phyloP scores from a whole-genome alignment of 805 yeast species.

The Brettanomyces nanus region DNA sequence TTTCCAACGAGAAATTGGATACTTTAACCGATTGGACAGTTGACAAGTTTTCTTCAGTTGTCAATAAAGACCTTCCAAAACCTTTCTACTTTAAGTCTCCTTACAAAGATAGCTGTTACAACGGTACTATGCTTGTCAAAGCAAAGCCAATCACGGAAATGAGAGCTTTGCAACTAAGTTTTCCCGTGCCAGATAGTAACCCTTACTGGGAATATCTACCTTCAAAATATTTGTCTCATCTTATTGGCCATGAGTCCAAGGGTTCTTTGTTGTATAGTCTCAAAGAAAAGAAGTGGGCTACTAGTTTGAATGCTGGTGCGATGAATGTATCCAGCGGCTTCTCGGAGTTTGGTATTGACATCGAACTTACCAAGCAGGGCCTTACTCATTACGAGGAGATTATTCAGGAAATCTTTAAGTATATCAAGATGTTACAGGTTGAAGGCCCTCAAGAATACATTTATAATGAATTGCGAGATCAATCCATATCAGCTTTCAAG shows the following conservation, averaged over 20 bases:
- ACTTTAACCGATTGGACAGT: constrained; percentile 64
- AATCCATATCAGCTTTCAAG: constrained; percentile 62
- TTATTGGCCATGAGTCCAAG: constrained; percentile 87
- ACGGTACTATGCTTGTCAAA: constrained; percentile 36
- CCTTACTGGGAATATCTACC: constrained; percentile 64
- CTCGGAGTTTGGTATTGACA: constrained; percentile 57
- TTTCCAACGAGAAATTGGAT: constrained; percentile 76
- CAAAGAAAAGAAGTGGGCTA: constrained; percentile 73
- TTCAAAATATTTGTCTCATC: constrained; percentile 62
- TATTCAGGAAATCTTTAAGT: constrained; percentile 56
- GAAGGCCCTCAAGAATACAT: constrained; percentile 72
- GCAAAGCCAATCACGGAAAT: constrained; percentile 82
- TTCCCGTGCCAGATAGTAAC: constrained; percentile 69
- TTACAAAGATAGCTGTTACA: constrained; percentile 37
- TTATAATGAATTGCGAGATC: constrained; percentile 64
- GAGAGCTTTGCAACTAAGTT: constrained; percentile 57
- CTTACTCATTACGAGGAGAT: constrained; percentile 55
- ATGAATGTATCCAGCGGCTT: constrained; percentile 58
- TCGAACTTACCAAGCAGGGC: constrained; percentile 75
- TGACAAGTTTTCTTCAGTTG: constrained; percentile 55
- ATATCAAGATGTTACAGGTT: constrained; percentile 50
- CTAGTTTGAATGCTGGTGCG: constrained; percentile 66
- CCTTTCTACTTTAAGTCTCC: constrained; percentile 44
- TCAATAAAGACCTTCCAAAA: constrained; percentile 37
- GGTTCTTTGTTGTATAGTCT: constrained; percentile 73